Conservation (phyloP, 176 grass and related monocot species). For the Musa troglodytarum region DNA sequence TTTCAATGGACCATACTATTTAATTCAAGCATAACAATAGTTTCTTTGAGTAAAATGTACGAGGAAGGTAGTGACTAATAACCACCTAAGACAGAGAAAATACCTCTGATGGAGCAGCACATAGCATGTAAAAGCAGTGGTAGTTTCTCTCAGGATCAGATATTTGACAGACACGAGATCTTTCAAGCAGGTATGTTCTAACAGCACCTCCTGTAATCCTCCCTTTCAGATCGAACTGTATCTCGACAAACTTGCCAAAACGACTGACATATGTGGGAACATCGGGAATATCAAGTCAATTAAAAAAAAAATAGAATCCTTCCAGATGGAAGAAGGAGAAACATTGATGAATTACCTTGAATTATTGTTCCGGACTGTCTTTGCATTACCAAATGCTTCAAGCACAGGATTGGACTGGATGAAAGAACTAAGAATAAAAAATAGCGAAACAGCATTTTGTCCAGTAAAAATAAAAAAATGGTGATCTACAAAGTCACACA, state of each 20-base stretch:
- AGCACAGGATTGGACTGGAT: slow-evolving; percentile 20
- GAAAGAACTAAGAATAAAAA: too few relatives aligned
- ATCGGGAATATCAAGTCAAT: neutral
- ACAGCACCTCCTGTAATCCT: slow-evolving; percentile 91
- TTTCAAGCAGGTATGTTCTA: slow-evolving; percentile 90
- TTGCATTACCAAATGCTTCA: slow-evolving; percentile 18
- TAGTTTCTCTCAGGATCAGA: slow-evolving; percentile 93
- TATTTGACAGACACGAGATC: slow-evolving; percentile 95
- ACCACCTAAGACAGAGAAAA: slow-evolving; percentile 6
- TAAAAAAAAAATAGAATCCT: neutral
- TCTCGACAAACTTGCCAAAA: slow-evolving; percentile 97
- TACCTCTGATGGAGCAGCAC: slow-evolving; percentile 81
- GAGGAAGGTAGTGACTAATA: neutral
- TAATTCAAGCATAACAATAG: too few relatives aligned
- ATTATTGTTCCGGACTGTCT: slow-evolving; percentile 14
- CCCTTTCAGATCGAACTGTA: slow-evolving; percentile 80
- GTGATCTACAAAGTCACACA: neutral
- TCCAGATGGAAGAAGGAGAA: neutral
- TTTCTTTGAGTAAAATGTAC: too few relatives aligned
- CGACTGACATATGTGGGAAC: slow-evolving; percentile 40
- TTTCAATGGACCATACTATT: too few relatives aligned
- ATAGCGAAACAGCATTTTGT: neutral
- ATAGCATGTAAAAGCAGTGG: slow-evolving; percentile 99
- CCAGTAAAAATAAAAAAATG: neutral
- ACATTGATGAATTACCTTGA: slow-evolving; percentile 8